phyloP scores from a whole-genome alignment of 208 protist genomes.

The Lotmaria passim region DNA sequence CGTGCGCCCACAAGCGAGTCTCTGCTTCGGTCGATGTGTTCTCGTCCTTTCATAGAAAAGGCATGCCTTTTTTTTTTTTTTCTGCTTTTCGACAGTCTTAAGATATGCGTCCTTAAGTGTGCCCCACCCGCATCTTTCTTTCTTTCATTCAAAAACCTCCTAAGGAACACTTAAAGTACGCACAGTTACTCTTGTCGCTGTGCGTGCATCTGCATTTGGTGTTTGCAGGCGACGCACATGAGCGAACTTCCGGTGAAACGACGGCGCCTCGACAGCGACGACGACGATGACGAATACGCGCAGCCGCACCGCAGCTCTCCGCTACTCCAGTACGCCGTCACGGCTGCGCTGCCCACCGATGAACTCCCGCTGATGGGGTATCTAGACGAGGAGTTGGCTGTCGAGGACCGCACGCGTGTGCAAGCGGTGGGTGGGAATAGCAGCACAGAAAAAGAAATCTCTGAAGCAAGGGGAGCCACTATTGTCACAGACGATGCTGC shows the following conservation, averaged over 20 bases:
- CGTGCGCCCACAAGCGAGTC: too few species aligned
- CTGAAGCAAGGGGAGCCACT: not conserved
- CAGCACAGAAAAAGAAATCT: not conserved
- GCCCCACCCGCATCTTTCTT: too few species aligned
- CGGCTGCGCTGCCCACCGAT: constrained; percentile 21
- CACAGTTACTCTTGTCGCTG: too few species aligned
- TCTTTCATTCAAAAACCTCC: too few species aligned
- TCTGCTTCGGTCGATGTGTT: too few species aligned
- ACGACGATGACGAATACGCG: constrained; percentile 77
- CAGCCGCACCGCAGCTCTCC: constrained; percentile 17
- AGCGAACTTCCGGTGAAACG: constrained; percentile 20
- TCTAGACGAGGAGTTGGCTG: not conserved
- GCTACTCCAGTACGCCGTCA: constrained; percentile 44
- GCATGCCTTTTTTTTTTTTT: too few species aligned
- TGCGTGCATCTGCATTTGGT: too few species aligned
- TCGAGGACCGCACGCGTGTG: not conserved
- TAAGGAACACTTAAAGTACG: too few species aligned
- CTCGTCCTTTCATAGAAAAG: too few species aligned
- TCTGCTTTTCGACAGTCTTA: too few species aligned
- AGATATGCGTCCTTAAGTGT: too few species aligned
- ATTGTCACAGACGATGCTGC: not conserved
- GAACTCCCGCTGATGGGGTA: constrained; percentile 8
- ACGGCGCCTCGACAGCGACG: constrained; percentile 73
- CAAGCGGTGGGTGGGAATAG: not conserved
- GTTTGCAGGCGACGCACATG: too few species aligned